phyloP scores from a whole-genome alignment of 495 filamentous ascomycete genomes.

The Penicillium angulare region DNA sequence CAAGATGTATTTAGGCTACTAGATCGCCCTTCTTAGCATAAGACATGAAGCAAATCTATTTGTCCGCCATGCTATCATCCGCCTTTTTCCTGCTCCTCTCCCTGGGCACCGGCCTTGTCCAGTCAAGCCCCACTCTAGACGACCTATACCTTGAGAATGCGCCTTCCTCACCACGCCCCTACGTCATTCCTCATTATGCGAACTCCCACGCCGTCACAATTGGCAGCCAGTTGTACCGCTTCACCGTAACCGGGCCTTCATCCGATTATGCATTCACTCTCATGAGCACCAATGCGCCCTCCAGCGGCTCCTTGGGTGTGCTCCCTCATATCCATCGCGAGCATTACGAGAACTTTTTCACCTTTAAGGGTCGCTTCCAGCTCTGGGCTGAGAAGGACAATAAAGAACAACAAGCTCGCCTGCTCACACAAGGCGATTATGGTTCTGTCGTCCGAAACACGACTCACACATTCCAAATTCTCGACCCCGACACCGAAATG shows the following conservation, averaged over 20 bases:
- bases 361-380: constrained; percentile 42
- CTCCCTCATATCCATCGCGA: constrained; percentile 41
- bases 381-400: constrained; percentile 42
- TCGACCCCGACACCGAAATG: constrained; percentile 47
- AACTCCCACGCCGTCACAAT: constrained; percentile 30
- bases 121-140: constrained; percentile 13
- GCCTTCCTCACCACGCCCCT: constrained; percentile 27
- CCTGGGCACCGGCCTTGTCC: constrained; percentile 7
- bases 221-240: constrained; percentile 27
- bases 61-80: constrained; percentile 12
- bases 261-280: constrained; percentile 40
- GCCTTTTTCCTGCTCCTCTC: constrained; percentile 11
- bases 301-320: constrained; percentile 28
- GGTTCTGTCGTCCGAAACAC: constrained; percentile 40
- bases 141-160: constrained; percentile 27
- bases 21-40: background rate
- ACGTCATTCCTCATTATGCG: constrained; percentile 32
- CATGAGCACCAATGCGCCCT: constrained; percentile 40
- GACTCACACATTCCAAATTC: constrained; percentile 45
- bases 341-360: constrained; percentile 49
- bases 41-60: background rate
- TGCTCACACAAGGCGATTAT: constrained; percentile 40
- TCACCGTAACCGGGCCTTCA: constrained; percentile 42
- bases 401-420: constrained; percentile 30
- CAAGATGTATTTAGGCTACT: background rate